phyloP scores from a whole-genome alignment of 2,329 filamentous ascomycete species.

The Emericellopsis atlantica region DNA sequence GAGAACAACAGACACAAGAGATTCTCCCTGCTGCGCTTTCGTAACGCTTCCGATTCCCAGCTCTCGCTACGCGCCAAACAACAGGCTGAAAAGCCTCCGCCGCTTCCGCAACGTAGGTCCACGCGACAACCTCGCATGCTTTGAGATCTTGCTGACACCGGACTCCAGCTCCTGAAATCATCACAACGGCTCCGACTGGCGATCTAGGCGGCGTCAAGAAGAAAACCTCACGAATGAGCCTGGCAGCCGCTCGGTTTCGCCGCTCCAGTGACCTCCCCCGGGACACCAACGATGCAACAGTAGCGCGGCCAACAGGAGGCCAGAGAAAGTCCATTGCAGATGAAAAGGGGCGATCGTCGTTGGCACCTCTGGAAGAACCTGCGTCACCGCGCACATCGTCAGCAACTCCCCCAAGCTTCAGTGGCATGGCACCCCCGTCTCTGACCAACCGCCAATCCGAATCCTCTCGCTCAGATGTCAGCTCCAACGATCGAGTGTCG shows the following conservation, averaged over 20 bases:
- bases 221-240: constrained; percentile 40
- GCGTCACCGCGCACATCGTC: constrained; percentile 16
- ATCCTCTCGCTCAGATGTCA: constrained; percentile 81
- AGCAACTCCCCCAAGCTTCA: constrained; percentile 13
- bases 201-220: constrained; percentile 41
- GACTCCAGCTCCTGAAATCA: constrained; percentile 55
- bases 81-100: constrained; percentile 45
- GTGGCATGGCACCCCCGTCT: constrained; percentile 29
- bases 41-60: constrained; percentile 88
- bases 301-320: constrained; percentile 6
- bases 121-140: neutral
- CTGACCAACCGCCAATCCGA: constrained; percentile 40
- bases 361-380: constrained; percentile 44
- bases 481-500: constrained; percentile 53
- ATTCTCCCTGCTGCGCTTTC: constrained; percentile 67
- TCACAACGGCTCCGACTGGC: constrained; percentile 80
- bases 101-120: constrained; percentile 43
- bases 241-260: constrained; percentile 38
- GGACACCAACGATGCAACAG: constrained; percentile 10
- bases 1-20: constrained; percentile 44
- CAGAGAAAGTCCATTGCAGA: constrained; percentile 31
- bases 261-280: constrained; percentile 34
- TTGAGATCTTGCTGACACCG: constrained; percentile 1
- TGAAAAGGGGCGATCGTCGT: constrained; percentile 15
- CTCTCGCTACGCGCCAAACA: constrained; percentile 64